Base-by-base conservation (phyloP, 75 land plant genomes). In the Larix kaempferi region DNA sequence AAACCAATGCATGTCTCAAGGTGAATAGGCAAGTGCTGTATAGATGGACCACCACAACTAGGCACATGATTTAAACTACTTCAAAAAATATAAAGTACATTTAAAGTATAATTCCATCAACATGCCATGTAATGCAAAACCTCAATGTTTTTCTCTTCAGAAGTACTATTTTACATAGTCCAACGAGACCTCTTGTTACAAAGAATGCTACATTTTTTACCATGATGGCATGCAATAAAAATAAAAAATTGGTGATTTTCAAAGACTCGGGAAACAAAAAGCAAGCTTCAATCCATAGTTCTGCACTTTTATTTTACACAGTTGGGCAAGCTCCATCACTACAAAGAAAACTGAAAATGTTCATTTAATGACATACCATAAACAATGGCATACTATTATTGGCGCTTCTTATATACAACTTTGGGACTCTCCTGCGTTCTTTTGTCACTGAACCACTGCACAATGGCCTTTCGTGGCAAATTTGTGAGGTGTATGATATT, bases 381-480 rank as follows among this genome's bases (percentile, higher is more conserved):
- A 33, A 21, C 49, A 35, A 0, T 33, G 19, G 17, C 71, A 37
- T 66, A 21, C 37, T 66, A 66, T 37, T 35, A 33, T 4, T 35
- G 71, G 26, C 16, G 26, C 71, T 66, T 66, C 71, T 66, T 66
- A 66, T 66, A 66, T 17, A 19, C 44, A 66, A 29, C 33, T 66
- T 66, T 37, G 71, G 71, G 19, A 66, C 41, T 37, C 4, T 83
- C 90, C 72, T 88, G 82, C 15, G 61, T 17, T 7, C 95, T 84
- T 49, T 85, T 90, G 26, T 87, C 93, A 54, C 92, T 92, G 74
- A 94, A 94, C 97, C 97, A 94, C 65, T 92, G 77, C 73, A 92
- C 62, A 44, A 94, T 84, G 25, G 76, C 81, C 76, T 90, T 90
- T 69, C 92, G 78, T 17, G 95, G 97, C 25, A 94, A 81, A 33